Evolutionary conservation across 2,329 filamentous ascomycete species (phyloP).

Genomic region (Colletotrichum nymphaeae): DNA sequence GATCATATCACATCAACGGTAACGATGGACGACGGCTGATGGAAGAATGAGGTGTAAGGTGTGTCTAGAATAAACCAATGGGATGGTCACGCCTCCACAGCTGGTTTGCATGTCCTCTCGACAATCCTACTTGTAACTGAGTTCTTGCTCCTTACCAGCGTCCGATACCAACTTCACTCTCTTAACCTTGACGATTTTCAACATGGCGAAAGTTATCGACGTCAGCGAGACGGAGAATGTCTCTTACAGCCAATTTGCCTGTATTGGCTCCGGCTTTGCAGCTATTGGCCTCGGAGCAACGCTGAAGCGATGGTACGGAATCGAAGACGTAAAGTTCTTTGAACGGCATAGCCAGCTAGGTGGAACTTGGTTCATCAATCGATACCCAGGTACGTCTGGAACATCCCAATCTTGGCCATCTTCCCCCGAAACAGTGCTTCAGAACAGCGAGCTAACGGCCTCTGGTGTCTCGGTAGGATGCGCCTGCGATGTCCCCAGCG

Average conservation of each 20-base stretch:
- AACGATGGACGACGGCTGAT: not conserved
- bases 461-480: slow-evolving; percentile 37
- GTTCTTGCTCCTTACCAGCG: not conserved
- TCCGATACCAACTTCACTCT: not conserved
- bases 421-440: too few relatives aligned
- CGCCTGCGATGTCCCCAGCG: slow-evolving; percentile 69
- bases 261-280: slow-evolving; percentile 70
- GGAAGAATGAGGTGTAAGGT: too few relatives aligned
- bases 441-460: not conserved
- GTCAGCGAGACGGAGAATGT: not conserved
- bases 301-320: slow-evolving; percentile 66
- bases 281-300: slow-evolving; percentile 71
- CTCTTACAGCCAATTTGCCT: slow-evolving; percentile 51
- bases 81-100: not conserved
- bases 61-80: not conserved
- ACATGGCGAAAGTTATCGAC: not conserved
- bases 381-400: slow-evolving; percentile 61
- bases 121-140: not conserved
- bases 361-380: slow-evolving; percentile 73
- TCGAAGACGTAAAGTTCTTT: slow-evolving; percentile 70
- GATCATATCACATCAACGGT: not conserved
- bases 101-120: not conserved
- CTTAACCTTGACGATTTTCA: not conserved
- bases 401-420: too few relatives aligned
- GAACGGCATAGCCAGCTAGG: slow-evolving; percentile 68